Evolutionary conservation across 176 grass and related monocot species (phyloP), one percentile per base, ranked within the genome.

Genomic region (Tillandsia fasciculata): DNA sequence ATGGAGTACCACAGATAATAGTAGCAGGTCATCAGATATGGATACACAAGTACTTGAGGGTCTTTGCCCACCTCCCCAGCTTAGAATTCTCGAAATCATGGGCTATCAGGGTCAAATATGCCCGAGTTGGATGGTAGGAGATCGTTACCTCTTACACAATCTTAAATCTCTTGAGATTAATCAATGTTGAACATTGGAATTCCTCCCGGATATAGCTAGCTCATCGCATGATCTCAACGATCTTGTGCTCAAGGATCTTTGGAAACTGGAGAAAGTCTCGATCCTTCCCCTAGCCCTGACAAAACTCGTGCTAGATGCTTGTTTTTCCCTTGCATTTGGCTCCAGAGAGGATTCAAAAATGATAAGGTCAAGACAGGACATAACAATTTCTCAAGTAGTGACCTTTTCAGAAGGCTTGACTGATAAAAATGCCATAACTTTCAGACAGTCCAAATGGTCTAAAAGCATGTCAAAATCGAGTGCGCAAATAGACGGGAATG

Each of bases 71-170:
- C 49, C 48, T 47, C 48, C 42, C 9, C 8, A n/a, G 50, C 52
- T 77, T 12, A 49, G 26, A 17, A 51, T 42, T 12, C 1, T 77
- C 11, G 2, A 4, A 10, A 77, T 77, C 20, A 12, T 52, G 12
- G 18, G 63, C 12, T 77, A 77, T 13, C 14, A 22, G 9, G 20
- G 17, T 77, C 33, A 66, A 6, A 69, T 17, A 12, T 68, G 50
- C 0, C 74, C 64, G 5, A 69, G 10, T 18, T 77, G 74, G 74
- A 69, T 77, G 51, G 42, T 56, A 67, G 53, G 52, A 52, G 53
- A 67, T 11, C 11, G 47, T 10, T 11, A 12, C 29, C 26, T 18
- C 23, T 13, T 58, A 13, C 26, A 48, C 26, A 47, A 68, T 42
- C 74, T 77, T 14, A 2, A 77, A 18, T 22, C 51, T 29, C 26